Evolutionary conservation across 768 basidiomycete species (phyloP).

Genomic region (Leccinellum rugosiceps): DNA sequence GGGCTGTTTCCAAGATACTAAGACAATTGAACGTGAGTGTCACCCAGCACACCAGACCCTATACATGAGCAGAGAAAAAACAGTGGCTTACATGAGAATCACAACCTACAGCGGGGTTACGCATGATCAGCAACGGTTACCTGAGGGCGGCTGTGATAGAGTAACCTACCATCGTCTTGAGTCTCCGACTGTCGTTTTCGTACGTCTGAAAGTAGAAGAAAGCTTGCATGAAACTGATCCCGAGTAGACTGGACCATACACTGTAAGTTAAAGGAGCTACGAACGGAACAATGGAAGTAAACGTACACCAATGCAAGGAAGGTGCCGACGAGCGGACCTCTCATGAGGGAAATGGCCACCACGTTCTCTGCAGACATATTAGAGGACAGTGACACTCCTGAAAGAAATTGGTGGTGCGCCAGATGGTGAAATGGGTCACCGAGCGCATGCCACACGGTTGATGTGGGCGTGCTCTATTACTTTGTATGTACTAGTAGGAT

Average conservation of each 20-base stretch:
- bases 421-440: too few relatives aligned
- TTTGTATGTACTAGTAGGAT: too few relatives aligned
- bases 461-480: too few relatives aligned
- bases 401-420: too few relatives aligned
- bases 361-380: too few relatives aligned
- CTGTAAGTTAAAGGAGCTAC: not conserved
- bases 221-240: slow-evolving; percentile 25
- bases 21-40: not conserved
- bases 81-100: slow-evolving; percentile 11
- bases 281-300: not conserved
- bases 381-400: too few relatives aligned
- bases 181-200: slow-evolving; percentile 3
- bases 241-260: slow-evolving; percentile 24
- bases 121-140: not conserved
- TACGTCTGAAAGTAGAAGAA: slow-evolving; percentile 29
- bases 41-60: too few relatives aligned
- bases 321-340: slow-evolving; percentile 5
- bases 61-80: too few relatives aligned
- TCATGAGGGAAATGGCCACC: too few relatives aligned
- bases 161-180: slow-evolving; percentile 13
- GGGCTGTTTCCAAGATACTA: slow-evolving; percentile 21
- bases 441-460: too few relatives aligned
- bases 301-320: slow-evolving; percentile 19
- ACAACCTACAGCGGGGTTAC: slow-evolving; percentile 12
- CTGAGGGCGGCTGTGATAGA: not conserved